Conservation (phyloP, 139 green algal genomes). For the Spirogloea muscicola region DNA sequence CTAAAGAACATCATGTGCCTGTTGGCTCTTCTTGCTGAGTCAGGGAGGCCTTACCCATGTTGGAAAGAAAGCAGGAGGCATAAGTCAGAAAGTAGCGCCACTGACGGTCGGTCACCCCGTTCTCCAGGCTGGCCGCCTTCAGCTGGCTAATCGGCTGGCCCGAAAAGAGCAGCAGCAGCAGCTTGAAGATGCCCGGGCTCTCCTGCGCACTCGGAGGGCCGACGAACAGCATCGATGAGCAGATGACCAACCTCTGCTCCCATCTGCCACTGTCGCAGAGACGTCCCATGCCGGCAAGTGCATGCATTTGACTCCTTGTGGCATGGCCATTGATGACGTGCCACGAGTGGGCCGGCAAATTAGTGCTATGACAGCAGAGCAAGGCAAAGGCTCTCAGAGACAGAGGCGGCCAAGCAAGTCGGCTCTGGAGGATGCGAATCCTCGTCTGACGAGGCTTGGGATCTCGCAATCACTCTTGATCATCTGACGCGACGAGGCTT, state of each 20-base stretch:
- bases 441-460: too few species aligned
- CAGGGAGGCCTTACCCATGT: constrained; percentile 2
- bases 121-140: not conserved
- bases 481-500: too few species aligned
- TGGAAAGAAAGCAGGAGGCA: constrained; percentile 3
- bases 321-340: too few species aligned
- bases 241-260: not conserved
- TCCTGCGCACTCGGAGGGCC: constrained; percentile 8
- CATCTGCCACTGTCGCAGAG: not conserved
- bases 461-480: too few species aligned
- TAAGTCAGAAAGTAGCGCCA: constrained; percentile 16
- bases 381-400: too few species aligned
- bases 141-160: constrained; percentile 5
- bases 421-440: too few species aligned
- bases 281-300: not conserved
- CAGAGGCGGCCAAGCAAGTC: too few species aligned
- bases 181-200: constrained; percentile 16
- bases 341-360: too few species aligned
- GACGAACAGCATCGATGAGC: not conserved
- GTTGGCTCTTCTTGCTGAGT: too few species aligned
- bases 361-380: too few species aligned
- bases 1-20: too few species aligned
- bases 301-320: too few species aligned
- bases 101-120: not conserved
- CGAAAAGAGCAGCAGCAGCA: constrained; percentile 38